A percentile compares a stretch with the other conserved stretches of the same genome.
Conservation (phyloP, 495 filamentous ascomycete genomes). For the Annulohypoxylon maeteangense region DNA sequence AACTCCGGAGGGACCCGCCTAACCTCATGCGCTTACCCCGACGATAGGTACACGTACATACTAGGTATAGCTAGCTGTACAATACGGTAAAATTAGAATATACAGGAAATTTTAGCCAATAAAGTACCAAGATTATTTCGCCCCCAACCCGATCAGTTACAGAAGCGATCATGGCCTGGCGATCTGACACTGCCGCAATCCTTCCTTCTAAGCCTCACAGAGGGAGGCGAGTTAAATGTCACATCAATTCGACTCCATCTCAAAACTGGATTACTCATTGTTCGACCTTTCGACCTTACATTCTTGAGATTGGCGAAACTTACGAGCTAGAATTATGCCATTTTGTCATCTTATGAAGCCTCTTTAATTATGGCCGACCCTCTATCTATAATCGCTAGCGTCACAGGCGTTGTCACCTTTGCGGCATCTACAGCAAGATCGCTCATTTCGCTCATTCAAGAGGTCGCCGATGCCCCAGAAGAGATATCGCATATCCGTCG, state of each 20-base stretch:
- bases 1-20: neutral
- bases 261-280: neutral
- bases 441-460: constrained; percentile 25
- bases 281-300: no score
- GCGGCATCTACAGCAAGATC: constrained; percentile 31
- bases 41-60: no score
- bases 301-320: neutral
- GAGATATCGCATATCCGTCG: constrained; percentile 35
- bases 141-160: neutral
- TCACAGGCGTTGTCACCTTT: constrained; percentile 33
- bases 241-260: neutral
- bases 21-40: neutral
- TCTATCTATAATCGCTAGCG: constrained; percentile 33
- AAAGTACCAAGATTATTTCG: neutral
- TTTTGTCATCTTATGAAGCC: neutral
- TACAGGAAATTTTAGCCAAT: neutral
- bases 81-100: neutral
- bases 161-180: neutral
- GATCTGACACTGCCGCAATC: constrained; percentile 1
- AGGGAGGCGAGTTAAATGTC: neutral
- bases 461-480: constrained; percentile 31
- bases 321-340: neutral
- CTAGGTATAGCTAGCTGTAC: neutral
- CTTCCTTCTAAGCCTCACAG: neutral
- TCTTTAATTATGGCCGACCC: constrained; percentile 36